Evolutionary conservation across 306 rosid genomes (phyloP).

Genomic region (Fragaria ananassa): DNA sequence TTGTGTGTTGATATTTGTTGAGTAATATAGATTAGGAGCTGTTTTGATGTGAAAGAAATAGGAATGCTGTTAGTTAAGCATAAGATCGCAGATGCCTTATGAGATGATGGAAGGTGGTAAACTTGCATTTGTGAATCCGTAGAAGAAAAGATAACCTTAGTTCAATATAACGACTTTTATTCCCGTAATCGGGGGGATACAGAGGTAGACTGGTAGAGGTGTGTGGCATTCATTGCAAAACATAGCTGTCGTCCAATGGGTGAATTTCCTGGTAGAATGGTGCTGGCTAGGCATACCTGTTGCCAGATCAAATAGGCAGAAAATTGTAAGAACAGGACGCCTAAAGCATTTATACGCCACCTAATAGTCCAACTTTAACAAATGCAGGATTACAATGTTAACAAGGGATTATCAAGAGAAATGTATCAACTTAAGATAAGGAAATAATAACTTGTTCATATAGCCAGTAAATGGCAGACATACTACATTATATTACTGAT

Average conservation of each 20-base stretch:
- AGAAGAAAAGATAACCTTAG: not conserved
- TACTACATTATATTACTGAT: not conserved
- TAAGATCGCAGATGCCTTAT: not conserved
- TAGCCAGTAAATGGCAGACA: not conserved
- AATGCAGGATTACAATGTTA: not conserved
- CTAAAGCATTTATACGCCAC: not conserved
- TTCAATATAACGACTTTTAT: not conserved
- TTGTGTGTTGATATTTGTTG: not conserved
- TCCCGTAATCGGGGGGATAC: not conserved
- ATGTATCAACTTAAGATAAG: not conserved
- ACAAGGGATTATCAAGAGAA: not conserved
- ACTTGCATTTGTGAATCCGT: not conserved
- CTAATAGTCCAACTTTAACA: not conserved
- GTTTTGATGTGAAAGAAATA: not conserved
- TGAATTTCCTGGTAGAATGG: not conserved
- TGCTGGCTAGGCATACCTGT: not conserved
- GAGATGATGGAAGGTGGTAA: not conserved
- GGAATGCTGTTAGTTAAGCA: not conserved
- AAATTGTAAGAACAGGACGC: not conserved
- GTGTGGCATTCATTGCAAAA: not conserved
- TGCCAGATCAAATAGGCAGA: not conserved
- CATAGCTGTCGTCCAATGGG: not conserved
- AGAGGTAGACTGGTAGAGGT: not conserved
- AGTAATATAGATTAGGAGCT: not conserved
- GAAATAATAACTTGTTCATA: not conserved